Base-by-base conservation (phyloP, 352 stramenopile species). In the Chrysophaeum taylorii region DNA sequence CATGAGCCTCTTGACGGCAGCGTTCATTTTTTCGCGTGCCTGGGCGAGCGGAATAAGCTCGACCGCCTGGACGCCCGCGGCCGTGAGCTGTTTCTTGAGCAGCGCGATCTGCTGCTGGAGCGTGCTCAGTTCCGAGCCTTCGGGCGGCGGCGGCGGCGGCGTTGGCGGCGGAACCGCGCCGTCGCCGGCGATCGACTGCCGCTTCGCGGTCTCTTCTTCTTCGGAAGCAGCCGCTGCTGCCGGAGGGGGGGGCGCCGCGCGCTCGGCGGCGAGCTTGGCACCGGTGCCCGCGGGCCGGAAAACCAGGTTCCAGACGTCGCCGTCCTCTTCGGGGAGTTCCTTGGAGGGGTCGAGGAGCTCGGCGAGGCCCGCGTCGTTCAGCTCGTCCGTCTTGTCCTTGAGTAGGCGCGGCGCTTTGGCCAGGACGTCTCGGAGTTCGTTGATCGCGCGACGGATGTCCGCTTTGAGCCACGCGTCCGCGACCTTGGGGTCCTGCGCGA, bases 41-140 rank as follows among this genome's bases (percentile, higher is more conserved):
- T 42, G 15, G 33, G 7, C 52, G 16, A 71, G 43, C 4, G 25
- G 31, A 43, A 71, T 48, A 9, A 66, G 33, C 29, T 43, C 52
- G 7, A 45, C 43, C 15, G 42, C 31, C 61, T 38, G 15, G 27
- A 52, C 31, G 27, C 67, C 67, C 38, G 52, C 52, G 5, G 36
- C 67, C 9, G 5, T n/a, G 42, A 69, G 50, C 50, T 69, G 63
- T 36, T 50, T 42, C 63, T 69, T 69, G 16, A 69, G 35, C 4
- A 69, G 29, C 5, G 31, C 63, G 33, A 69, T 62, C 63, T 69
- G 63, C 50, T 69, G 31, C 63, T 69, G 63, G 5, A 69, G 50
- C 50, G 63, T 61, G 12, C 12, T 27, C 5, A 25, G 16, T 36
- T 69, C 29, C 29, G 29, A 54, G 29, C n/a, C 54, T 64, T 64